These are phyloP conservation scores for Neonectria punicea DNA, from an alignment of 2,329 filamentous ascomycete species.

Conservation along the genomic window DNA sequence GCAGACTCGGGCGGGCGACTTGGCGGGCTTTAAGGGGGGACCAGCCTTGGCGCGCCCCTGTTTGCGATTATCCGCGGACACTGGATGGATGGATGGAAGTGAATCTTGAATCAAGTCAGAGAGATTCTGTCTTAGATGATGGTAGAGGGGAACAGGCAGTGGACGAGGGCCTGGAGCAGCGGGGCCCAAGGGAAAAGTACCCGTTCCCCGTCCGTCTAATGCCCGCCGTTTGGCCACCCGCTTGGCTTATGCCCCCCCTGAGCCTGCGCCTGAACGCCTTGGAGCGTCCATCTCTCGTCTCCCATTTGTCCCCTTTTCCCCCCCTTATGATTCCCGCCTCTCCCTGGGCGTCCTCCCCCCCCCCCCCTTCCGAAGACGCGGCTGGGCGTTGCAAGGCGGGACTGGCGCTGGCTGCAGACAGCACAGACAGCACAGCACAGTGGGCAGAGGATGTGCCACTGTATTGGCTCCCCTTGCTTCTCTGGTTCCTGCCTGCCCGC, in stretches of 20 bases:
- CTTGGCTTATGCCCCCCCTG: background rate
- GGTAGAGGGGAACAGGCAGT: background rate
- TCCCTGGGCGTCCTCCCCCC: background rate
- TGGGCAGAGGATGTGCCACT: background rate
- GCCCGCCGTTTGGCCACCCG: background rate
- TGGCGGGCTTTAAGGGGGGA: background rate
- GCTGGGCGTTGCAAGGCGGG: too few species aligned
- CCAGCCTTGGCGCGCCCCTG: background rate
- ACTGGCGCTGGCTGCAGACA: too few species aligned
- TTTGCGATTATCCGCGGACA: background rate
- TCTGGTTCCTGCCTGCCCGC: background rate
- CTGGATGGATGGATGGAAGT: too few species aligned
- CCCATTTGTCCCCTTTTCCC: constrained; percentile 1
- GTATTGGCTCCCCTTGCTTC: background rate
- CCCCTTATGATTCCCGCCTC: background rate
- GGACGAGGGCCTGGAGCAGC: background rate
- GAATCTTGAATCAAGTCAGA: background rate
- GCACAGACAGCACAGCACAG: background rate
- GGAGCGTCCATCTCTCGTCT: background rate
- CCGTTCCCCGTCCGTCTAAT: background rate
- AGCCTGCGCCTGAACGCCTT: background rate
- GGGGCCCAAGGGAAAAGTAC: background rate
- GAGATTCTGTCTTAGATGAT: background rate
- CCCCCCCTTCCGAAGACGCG: too few species aligned
- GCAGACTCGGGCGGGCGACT: background rate